A percentile compares a stretch with the other conserved stretches of the same genome.
phyloP scores from a whole-genome alignment of 768 basidiomycete species.

The Pisolithus sp. region DNA sequence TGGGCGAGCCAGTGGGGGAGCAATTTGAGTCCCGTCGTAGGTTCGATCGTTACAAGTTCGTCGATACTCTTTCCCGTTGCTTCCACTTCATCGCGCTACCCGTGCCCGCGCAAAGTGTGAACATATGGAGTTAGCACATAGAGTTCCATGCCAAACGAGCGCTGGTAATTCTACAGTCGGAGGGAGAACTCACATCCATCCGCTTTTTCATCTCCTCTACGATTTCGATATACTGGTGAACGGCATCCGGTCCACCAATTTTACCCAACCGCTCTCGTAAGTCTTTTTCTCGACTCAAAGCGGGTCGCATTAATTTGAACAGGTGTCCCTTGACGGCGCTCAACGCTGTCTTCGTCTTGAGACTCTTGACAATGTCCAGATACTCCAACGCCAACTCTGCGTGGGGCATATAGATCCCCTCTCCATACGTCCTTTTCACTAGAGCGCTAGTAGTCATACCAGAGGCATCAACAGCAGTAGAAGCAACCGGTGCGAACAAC shows the following conservation, averaged over 20 bases:
- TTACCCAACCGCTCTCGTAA: constrained; percentile 67
- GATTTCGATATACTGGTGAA: constrained; percentile 42
- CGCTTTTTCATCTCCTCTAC: constrained; percentile 53
- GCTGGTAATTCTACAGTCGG: not conserved
- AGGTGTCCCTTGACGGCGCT: constrained; percentile 88
- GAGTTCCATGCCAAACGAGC: not conserved
- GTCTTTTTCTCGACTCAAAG: constrained; percentile 58
- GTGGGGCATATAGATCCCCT: constrained; percentile 47
- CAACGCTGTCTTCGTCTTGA: constrained; percentile 58
- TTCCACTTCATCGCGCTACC: constrained; percentile 44
- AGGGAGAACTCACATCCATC: constrained; percentile 42
- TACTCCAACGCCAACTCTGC: constrained; percentile 79
- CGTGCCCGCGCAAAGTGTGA: not conserved
- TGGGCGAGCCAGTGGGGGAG: constrained; percentile 71
- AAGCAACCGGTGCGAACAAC: constrained; percentile 44
- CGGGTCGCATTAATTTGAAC: constrained; percentile 87
- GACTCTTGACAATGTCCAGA: constrained; percentile 60
- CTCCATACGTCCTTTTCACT: constrained; percentile 18
- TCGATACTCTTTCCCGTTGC: constrained; percentile 22
- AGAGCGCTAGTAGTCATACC: not conserved
- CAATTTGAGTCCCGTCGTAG: constrained; percentile 41
- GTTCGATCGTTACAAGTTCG: constrained; percentile 37
- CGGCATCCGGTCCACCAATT: constrained; percentile 25
- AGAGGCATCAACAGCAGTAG: not conserved
- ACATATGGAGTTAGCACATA: not conserved